Conservation (phyloP, 1,284 basidiomycete genomes). For the Phellinidium pouzarii region DNA sequence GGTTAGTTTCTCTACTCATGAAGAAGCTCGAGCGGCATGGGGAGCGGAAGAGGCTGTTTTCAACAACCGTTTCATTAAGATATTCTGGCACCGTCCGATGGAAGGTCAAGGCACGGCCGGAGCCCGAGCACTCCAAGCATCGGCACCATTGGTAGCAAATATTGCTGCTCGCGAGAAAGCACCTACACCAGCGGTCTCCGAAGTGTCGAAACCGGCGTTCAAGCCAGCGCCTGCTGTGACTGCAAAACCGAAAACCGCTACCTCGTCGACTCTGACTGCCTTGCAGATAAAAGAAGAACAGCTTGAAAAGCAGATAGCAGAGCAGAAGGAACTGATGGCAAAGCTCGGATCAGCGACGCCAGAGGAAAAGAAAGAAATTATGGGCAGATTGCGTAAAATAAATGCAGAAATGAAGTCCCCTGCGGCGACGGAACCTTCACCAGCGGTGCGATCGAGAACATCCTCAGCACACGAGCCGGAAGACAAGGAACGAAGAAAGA, state of each 20-base stretch:
- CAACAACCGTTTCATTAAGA: constrained; percentile 89
- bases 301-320: constrained; percentile 79
- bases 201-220: constrained; percentile 27
- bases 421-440: constrained; percentile 24
- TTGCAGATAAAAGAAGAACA: constrained; percentile 70
- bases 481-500: constrained; percentile 47
- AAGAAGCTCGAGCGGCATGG: constrained; percentile 85
- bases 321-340: constrained; percentile 84
- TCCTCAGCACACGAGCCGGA: constrained; percentile 28
- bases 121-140: constrained; percentile 69
- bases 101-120: constrained; percentile 79
- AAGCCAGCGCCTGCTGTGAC: constrained; percentile 21
- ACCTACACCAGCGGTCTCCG: constrained; percentile 22
- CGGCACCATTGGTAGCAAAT: constrained; percentile 64
- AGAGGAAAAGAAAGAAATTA: constrained; percentile 77
- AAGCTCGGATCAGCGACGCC: constrained; percentile 56
- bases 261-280: constrained; percentile 33
- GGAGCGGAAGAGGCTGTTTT: constrained; percentile 91
- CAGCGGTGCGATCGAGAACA: constrained; percentile 27
- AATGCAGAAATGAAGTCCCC: constrained; percentile 70
- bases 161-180: constrained; percentile 30
- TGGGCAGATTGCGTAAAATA: constrained; percentile 72
- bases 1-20: constrained; percentile 82
- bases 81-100: constrained; percentile 90
- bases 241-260: constrained; percentile 26